Percentiles rank a stretch among this genome's conserved stretches.
Evolutionary conservation across 1,284 basidiomycete species (phyloP).

Genomic region (Ganoderma sinense): DNA sequence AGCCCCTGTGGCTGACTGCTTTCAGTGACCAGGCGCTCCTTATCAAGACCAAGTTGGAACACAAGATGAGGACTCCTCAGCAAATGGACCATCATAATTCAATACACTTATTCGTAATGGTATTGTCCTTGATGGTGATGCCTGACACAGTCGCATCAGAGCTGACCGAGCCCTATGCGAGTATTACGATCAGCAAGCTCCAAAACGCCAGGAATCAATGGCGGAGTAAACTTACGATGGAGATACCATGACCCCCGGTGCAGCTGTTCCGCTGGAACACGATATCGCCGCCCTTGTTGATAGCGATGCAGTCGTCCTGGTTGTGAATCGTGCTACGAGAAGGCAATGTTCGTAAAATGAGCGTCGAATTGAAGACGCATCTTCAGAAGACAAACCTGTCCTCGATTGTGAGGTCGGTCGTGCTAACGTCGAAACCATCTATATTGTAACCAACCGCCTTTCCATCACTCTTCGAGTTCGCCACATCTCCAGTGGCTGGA

Average conservation of each 20-base stretch:
- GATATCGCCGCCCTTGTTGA: constrained; percentile 64
- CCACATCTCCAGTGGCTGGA: constrained; percentile 44
- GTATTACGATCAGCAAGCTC: background rate
- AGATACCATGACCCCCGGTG: constrained; percentile 65
- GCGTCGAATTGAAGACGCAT: too few species aligned
- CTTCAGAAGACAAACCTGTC: constrained; percentile 36
- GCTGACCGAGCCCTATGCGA: constrained; percentile 53
- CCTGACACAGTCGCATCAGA: constrained; percentile 53
- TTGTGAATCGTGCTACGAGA: constrained; percentile 32
- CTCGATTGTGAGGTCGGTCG: constrained; percentile 52
- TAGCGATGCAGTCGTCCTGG: constrained; percentile 71
- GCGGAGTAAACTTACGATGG: constrained; percentile 43
- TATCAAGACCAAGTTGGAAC: too few species aligned
- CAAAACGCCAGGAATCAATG: background rate
- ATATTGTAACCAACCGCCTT: constrained; percentile 50
- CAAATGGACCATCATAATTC: too few species aligned
- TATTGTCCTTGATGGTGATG: constrained; percentile 57
- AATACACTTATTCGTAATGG: constrained; percentile 40
- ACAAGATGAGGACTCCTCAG: background rate
- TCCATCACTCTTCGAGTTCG: constrained; percentile 54
- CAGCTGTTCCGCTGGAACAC: constrained; percentile 62
- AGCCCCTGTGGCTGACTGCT: constrained; percentile 42
- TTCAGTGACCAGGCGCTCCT: too few species aligned
- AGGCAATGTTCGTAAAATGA: background rate
- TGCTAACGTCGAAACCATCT: constrained; percentile 60